Percentiles rank a stretch among this genome's conserved stretches.
Evolutionary conservation across 2,329 filamentous ascomycete species (phyloP).

Genomic region (Capronia epimyces): DNA sequence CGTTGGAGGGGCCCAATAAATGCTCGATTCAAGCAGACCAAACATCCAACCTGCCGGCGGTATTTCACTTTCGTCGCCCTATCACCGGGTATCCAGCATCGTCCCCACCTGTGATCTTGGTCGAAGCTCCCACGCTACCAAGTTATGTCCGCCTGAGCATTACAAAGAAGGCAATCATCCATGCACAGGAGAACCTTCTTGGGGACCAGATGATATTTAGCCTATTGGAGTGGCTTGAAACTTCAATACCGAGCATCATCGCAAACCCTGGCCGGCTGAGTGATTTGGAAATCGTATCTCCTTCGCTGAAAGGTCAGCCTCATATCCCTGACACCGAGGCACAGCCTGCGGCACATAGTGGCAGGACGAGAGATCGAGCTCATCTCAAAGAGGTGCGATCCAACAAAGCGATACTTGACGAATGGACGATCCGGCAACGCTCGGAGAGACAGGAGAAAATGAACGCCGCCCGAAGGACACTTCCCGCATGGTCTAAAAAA

Average conservation of each 20-base stretch:
- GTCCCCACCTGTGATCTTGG: slow-evolving; percentile 57
- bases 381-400: slow-evolving; percentile 18
- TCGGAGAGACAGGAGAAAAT: slow-evolving; percentile 66
- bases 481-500: slow-evolving; percentile 84
- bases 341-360: not conserved
- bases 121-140: slow-evolving; percentile 56
- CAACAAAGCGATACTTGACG: slow-evolving; percentile 46
- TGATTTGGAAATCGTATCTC: slow-evolving; percentile 75
- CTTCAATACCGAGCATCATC: slow-evolving; percentile 74
- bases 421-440: slow-evolving; percentile 66
- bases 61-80: slow-evolving; percentile 64
- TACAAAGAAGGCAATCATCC: slow-evolving; percentile 66
- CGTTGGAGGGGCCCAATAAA: slow-evolving; percentile 54
- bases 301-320: slow-evolving; percentile 35
- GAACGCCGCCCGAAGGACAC: slow-evolving; percentile 62
- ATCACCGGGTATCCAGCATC: slow-evolving; percentile 60
- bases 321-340: not conserved
- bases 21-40: slow-evolving; percentile 64
- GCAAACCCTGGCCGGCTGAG: slow-evolving; percentile 76
- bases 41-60: slow-evolving; percentile 6
- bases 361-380: slow-evolving; percentile 2
- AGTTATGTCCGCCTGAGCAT: slow-evolving; percentile 92
- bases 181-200: slow-evolving; percentile 63
- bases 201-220: slow-evolving; percentile 91
- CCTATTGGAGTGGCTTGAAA: slow-evolving; percentile 84